A percentile compares a stretch with the other conserved stretches of the same genome.
Conservation (phyloP, 805 yeast genomes). For the Kodamaea sagamina region DNA sequence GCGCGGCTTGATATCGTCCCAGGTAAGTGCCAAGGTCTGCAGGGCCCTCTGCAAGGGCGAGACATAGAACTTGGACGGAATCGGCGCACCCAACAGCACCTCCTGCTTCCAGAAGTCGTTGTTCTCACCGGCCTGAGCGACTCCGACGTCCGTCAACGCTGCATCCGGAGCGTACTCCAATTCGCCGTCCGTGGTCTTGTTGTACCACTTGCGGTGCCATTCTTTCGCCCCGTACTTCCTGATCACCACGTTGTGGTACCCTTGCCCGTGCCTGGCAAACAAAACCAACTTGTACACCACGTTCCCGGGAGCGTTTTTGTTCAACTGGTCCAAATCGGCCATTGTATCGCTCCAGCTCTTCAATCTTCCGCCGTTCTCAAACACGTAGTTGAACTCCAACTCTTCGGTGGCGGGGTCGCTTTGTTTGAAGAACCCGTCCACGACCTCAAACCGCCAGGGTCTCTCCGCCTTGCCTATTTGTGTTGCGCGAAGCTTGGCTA, state of each 20-base stretch:
- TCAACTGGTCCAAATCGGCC: slow-evolving; percentile 34
- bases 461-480: slow-evolving; percentile 23
- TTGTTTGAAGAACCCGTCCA: slow-evolving; percentile 53
- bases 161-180: slow-evolving; percentile 63
- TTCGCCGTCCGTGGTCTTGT: slow-evolving; percentile 54
- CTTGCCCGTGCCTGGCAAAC: slow-evolving; percentile 70
- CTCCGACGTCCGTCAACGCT: slow-evolving; percentile 54
- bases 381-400: slow-evolving; percentile 42
- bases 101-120: slow-evolving; percentile 46
- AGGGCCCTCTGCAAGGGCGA: slow-evolving; percentile 67
- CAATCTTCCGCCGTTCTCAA: slow-evolving; percentile 46
- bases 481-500: slow-evolving; percentile 21
- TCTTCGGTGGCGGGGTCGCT: slow-evolving; percentile 47
- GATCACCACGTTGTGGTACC: slow-evolving; percentile 60
- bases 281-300: slow-evolving; percentile 51
- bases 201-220: slow-evolving; percentile 60
- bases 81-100: slow-evolving; percentile 48
- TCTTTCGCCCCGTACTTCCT: slow-evolving; percentile 53
- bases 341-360: slow-evolving; percentile 43
- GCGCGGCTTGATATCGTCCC: slow-evolving; percentile 38
- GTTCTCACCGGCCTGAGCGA: slow-evolving; percentile 55
- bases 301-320: slow-evolving; percentile 32
- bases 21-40: slow-evolving; percentile 54
- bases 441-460: slow-evolving; percentile 51
- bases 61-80: slow-evolving; percentile 55